Percentiles rank a stretch among this genome's conserved stretches.
These are phyloP conservation scores for Fomitopsis serialis DNA, from an alignment of 768 basidiomycete genomes.

Conservation along the genomic window DNA sequence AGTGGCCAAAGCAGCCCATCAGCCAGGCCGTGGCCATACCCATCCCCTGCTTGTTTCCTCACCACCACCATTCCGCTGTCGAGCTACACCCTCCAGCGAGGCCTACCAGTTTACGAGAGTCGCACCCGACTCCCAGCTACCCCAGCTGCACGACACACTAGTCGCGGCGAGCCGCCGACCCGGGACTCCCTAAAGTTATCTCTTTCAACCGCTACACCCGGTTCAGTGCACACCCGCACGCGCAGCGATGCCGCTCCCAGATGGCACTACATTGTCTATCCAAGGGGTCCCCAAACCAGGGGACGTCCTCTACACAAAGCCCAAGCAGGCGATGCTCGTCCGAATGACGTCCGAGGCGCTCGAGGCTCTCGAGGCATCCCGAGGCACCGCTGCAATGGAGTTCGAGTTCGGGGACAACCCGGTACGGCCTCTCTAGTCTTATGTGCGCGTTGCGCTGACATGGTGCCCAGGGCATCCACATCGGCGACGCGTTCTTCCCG, in stretches of 20 bases:
- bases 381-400: constrained; percentile 60
- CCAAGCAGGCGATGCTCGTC: constrained; percentile 72
- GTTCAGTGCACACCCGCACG: neutral
- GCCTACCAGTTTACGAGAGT: neutral
- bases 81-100: neutral
- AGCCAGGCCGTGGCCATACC: neutral
- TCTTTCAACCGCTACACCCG: neutral
- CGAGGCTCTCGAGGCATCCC: constrained; percentile 60
- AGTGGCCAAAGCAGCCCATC: neutral
- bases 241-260: constrained; percentile 59
- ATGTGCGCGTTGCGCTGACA: neutral
- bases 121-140: neutral
- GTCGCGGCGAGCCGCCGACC: neutral
- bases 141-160: neutral
- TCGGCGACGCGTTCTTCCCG: constrained; percentile 60
- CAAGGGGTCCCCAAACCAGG: constrained; percentile 52
- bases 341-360: constrained; percentile 71
- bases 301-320: constrained; percentile 50
- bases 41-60: neutral
- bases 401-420: constrained; percentile 60
- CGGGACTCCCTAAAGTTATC: neutral
- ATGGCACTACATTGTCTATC: constrained; percentile 47
- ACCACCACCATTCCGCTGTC: neutral
- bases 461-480: constrained; percentile 50
- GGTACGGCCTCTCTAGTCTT: constrained; percentile 27